Conservation (phyloP, 2,329 filamentous ascomycete species). For the Penicillium psychrosexuale region DNA sequence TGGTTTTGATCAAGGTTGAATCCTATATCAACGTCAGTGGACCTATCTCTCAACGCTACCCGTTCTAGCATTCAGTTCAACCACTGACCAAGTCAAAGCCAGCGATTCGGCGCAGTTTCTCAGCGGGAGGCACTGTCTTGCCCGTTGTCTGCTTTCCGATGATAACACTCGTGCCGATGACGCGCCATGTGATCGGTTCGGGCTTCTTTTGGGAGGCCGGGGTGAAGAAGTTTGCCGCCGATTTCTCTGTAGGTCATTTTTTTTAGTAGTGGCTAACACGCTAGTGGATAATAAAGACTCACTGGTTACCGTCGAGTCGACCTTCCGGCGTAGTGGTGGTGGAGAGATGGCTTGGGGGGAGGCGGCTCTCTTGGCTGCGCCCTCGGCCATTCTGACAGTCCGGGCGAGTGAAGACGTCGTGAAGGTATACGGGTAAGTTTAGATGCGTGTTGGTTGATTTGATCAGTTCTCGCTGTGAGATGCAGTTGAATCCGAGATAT, state of each 20-base stretch:
- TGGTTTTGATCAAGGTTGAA: conserved; percentile 77
- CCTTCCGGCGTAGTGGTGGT: conserved; percentile 55
- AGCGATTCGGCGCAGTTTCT: conserved; percentile 37
- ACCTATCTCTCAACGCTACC: not conserved
- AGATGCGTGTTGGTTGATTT: not conserved
- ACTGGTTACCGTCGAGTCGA: conserved; percentile 56
- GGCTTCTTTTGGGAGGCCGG: conserved; percentile 80
- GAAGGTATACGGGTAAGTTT: not conserved
- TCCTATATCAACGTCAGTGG: conserved; percentile 54
- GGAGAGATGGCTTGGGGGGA: conserved; percentile 53
- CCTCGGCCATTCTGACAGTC: conserved; percentile 29
- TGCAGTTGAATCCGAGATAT: not conserved
- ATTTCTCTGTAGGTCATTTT: conserved; percentile 34
- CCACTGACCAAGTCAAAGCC: conserved; percentile 47
- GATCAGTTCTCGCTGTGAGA: not conserved
- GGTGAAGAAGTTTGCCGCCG: conserved; percentile 83
- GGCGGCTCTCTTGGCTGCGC: conserved; percentile 34
- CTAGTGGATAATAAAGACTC: conserved; percentile 11
- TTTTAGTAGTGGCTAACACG: not conserved
- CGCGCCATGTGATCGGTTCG: conserved; percentile 67
- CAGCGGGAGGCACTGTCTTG: conserved; percentile 9
- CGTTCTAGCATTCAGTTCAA: not conserved
- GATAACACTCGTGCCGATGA: conserved; percentile 67
- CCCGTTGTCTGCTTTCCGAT: conserved; percentile 65
- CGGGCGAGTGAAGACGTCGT: conserved; percentile 14